These are phyloP conservation scores for Kalaharituber pfeilii DNA, from an alignment of 2,329 filamentous ascomycete species.

Conservation along the genomic window DNA sequence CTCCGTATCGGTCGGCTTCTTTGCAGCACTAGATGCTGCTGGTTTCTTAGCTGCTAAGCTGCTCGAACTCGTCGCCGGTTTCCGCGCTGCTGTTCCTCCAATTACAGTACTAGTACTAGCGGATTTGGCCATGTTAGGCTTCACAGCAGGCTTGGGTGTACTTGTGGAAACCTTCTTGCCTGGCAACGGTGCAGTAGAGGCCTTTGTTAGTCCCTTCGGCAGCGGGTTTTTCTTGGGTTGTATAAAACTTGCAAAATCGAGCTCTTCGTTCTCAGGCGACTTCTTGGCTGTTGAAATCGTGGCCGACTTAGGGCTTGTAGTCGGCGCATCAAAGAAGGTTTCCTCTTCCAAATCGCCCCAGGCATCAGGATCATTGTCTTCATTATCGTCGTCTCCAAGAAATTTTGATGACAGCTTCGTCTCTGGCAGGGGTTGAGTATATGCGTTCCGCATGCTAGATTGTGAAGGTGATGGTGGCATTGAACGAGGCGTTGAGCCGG, in stretches of 20 bases:
- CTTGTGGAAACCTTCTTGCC: constrained; percentile 23
- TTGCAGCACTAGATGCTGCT: not conserved
- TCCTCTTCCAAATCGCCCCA: constrained; percentile 53
- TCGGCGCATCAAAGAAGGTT: constrained; percentile 33
- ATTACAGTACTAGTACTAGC: not conserved
- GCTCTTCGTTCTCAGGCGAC: constrained; percentile 54
- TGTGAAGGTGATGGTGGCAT: constrained; percentile 35
- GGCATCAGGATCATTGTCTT: constrained; percentile 48
- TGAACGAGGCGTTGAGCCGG: constrained; percentile 33
- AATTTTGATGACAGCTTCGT: constrained; percentile 33
- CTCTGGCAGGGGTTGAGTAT: constrained; percentile 7
- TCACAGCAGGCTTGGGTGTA: not conserved
- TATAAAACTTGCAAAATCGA: constrained; percentile 90
- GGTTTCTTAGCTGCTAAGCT: not conserved
- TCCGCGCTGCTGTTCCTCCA: not conserved
- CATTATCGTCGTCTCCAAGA: constrained; percentile 39
- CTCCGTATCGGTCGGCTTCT: too few species aligned
- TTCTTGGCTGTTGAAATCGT: constrained; percentile 24
- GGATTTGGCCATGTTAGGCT: not conserved
- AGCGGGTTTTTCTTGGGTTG: constrained; percentile 64
- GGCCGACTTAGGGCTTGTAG: constrained; percentile 21
- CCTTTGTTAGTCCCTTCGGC: constrained; percentile 67
- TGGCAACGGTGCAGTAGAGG: constrained; percentile 28
- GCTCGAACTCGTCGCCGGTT: not conserved
- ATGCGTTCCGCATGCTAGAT: constrained; percentile 28